Conservation (phyloP, 2,329 filamentous ascomycete species). For the Cylindrodendrum hubeiense region DNA sequence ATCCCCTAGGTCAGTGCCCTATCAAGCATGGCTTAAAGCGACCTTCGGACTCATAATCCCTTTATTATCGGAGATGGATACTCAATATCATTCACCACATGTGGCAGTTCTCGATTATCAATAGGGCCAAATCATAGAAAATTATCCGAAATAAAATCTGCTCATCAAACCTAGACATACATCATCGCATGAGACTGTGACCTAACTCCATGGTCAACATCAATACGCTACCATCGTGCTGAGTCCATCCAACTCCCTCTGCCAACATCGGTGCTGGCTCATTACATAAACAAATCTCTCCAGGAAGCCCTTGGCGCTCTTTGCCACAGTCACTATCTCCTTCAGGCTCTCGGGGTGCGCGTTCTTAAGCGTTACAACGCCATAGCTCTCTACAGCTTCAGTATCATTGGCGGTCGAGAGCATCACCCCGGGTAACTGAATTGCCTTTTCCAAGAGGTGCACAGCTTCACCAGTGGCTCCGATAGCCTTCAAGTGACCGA, state of each 20-base stretch:
- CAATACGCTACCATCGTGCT: constrained; percentile 77
- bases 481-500: constrained; percentile 85
- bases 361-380: constrained; percentile 77
- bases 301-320: constrained; percentile 76
- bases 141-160: too few relatives aligned
- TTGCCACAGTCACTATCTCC: constrained; percentile 72
- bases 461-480: constrained; percentile 81
- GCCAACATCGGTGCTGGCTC: constrained; percentile 79
- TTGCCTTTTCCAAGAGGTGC: constrained; percentile 66
- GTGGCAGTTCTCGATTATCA: too few relatives aligned
- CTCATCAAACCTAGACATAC: too few relatives aligned
- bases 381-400: constrained; percentile 74
- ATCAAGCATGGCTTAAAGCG: too few relatives aligned
- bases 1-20: too few relatives aligned
- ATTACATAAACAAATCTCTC: constrained; percentile 78
- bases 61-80: too few relatives aligned
- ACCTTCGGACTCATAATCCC: too few relatives aligned
- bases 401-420: constrained; percentile 54
- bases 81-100: too few relatives aligned
- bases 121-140: too few relatives aligned
- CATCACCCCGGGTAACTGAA: constrained; percentile 57
- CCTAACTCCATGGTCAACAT: too few relatives aligned
- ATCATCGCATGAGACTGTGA: too few relatives aligned
- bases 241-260: constrained; percentile 79
- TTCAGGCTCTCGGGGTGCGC: constrained; percentile 68